Conservation (phyloP, 345 rosid genomes). For the Eucalyptus paniculata region DNA sequence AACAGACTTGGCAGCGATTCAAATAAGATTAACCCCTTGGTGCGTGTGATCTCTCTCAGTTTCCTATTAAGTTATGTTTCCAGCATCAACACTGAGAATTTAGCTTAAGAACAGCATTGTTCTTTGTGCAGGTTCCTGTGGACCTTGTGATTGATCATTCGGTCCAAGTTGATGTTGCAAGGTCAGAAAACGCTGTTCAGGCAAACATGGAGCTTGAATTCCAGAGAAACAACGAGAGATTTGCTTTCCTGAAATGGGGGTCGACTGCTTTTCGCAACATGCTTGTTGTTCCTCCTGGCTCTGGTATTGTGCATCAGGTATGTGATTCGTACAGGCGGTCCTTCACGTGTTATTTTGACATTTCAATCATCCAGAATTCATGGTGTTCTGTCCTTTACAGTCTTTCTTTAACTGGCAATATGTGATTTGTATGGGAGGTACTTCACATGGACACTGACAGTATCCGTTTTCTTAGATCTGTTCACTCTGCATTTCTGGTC, state of each 20-base stretch:
- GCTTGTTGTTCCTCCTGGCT: slow-evolving; percentile 99
- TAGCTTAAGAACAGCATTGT: background rate
- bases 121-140: slow-evolving; percentile 69
- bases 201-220: slow-evolving; percentile 96
- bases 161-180: slow-evolving; percentile 93
- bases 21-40: slow-evolving; percentile 87
- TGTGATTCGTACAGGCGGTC: background rate
- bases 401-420: background rate
- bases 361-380: background rate
- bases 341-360: background rate
- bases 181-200: slow-evolving; percentile 95
- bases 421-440: background rate
- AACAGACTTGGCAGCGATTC: slow-evolving; percentile 80
- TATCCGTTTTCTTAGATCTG: background rate
- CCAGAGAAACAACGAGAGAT: slow-evolving; percentile 92
- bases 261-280: slow-evolving; percentile 83
- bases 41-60: background rate
- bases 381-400: background rate
- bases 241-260: slow-evolving; percentile 98
- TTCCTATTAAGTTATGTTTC: background rate
- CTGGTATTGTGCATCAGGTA: slow-evolving; percentile 99
- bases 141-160: slow-evolving; percentile 99
- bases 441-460: background rate
- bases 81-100: background rate
- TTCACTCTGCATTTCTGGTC: background rate